phyloP scores from a whole-genome alignment of 73 alveolate genomes.

The Durusdinium trenchii region DNA sequence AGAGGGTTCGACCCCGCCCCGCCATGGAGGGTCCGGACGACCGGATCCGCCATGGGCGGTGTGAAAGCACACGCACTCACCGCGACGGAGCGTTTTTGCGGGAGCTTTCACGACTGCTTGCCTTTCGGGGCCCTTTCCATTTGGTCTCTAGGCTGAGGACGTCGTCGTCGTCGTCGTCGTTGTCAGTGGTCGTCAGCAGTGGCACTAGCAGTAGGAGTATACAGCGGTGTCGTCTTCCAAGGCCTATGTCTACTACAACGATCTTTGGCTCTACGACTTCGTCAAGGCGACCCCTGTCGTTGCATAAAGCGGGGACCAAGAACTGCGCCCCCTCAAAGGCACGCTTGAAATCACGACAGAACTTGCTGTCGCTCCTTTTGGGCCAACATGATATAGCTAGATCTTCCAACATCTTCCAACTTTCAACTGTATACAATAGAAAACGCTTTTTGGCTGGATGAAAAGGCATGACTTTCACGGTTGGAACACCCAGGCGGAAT shows the following conservation, averaged over 20 bases:
- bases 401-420: background rate
- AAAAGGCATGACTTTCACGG: background rate
- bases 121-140: too few species aligned
- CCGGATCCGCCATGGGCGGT: too few species aligned
- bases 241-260: conserved; percentile 72
- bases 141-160: too few species aligned
- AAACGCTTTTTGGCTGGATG: background rate
- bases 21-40: too few species aligned
- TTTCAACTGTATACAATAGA: too few species aligned
- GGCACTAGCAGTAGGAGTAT: background rate
- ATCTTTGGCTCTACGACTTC: conserved; percentile 79
- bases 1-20: too few species aligned
- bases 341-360: background rate
- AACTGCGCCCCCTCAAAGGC: background rate
- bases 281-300: background rate
- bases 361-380: background rate
- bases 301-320: background rate
- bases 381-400: background rate
- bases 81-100: too few species aligned
- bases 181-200: too few species aligned
- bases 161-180: too few species aligned
- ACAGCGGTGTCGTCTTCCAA: background rate
- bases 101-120: too few species aligned
- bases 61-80: too few species aligned
- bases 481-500: background rate